Evolutionary conservation across 176 grass and related monocot species (phyloP), one percentile per base, ranked within the genome.

Genomic region (Bothriochloa decipiens): DNA sequence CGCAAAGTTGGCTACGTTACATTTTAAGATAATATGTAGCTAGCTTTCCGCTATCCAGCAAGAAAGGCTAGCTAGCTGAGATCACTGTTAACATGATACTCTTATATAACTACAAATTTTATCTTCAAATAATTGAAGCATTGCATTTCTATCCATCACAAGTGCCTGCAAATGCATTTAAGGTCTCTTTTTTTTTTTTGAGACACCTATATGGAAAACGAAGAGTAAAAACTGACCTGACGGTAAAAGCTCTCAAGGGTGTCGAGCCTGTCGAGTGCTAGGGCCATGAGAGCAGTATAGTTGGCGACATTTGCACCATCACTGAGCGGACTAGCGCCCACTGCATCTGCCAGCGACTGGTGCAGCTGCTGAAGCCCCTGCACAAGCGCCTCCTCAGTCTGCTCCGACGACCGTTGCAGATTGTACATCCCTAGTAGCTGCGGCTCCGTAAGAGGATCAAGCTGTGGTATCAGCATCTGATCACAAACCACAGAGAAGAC

Each of bases 361-460:
- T 92, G 91, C 75, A 99, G 88, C 45, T 94, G 91, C 16, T 94
- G 86, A 70, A 96, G 86, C 55, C 91, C 96, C 84, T 88, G 91
- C 68, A n/a, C 55, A 13, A 99, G 93, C 5, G 96, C 96, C 82
- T 92, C 93, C 89, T 99, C 96, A 1, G 93, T 88, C 39, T 96
- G 93, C 41, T 92, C 91, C 13, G 88, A 99, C 0, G 91, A 96
- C 53, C 90, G 96, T 80, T 94, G 93, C 47, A 99, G 88, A 65
- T 63, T 66, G 69, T 78, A 94, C 81, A 99, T 89, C 57, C 88
- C 93, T 45, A 96, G 33, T 52, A 92, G 27, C 84, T 99, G 96
- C 75, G 90, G 96, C 53, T 99, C 91, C 81, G 90, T 92, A 53
- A 95, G 68, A 52, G 91, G 89, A 74, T 99, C 96, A 58, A 99